Evolutionary conservation across 2,329 filamentous ascomycete species (phyloP).

Genomic region (Penicillium sp.): DNA sequence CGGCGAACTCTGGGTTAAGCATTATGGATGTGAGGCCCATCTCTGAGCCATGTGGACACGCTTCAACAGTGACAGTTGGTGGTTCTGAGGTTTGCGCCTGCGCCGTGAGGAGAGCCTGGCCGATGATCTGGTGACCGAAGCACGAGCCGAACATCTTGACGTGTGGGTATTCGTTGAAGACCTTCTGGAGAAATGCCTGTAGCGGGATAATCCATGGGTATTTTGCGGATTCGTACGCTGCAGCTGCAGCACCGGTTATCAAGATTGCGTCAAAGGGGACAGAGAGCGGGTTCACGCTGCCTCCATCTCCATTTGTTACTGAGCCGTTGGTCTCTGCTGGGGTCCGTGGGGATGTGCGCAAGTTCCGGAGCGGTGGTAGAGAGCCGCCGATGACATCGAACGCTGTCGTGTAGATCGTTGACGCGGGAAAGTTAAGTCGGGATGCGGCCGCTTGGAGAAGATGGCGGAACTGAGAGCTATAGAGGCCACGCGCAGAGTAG

Average conservation of each 20-base stretch:
- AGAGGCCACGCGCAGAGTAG: conserved; percentile 39
- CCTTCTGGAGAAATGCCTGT: conserved; percentile 31
- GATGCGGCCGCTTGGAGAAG: conserved; percentile 38
- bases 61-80: conserved; percentile 25
- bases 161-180: conserved; percentile 33
- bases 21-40: conserved; percentile 36
- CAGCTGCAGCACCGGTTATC: conserved; percentile 38
- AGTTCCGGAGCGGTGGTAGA: conserved; percentile 30
- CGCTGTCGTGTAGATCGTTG: conserved; percentile 35
- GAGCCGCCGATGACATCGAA: conserved; percentile 40
- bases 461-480: conserved; percentile 41
- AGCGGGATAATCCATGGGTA: conserved; percentile 37
- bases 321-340: neutral
- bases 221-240: conserved; percentile 32
- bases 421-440: conserved; percentile 27
- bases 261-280: conserved; percentile 34
- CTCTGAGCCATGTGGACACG: conserved; percentile 32
- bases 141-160: conserved; percentile 42
- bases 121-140: conserved; percentile 40
- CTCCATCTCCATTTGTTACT: neutral
- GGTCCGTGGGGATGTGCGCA: conserved; percentile 24
- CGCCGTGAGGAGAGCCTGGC: conserved; percentile 21
- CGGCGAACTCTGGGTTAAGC: conserved; percentile 24
- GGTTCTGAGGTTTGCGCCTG: neutral
- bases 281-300: conserved; percentile 13